Percentiles rank a stretch among this genome's conserved stretches.
Conservation (phyloP, 1,139 yeast species). For the Debaryomycetaceae sp. region DNA sequence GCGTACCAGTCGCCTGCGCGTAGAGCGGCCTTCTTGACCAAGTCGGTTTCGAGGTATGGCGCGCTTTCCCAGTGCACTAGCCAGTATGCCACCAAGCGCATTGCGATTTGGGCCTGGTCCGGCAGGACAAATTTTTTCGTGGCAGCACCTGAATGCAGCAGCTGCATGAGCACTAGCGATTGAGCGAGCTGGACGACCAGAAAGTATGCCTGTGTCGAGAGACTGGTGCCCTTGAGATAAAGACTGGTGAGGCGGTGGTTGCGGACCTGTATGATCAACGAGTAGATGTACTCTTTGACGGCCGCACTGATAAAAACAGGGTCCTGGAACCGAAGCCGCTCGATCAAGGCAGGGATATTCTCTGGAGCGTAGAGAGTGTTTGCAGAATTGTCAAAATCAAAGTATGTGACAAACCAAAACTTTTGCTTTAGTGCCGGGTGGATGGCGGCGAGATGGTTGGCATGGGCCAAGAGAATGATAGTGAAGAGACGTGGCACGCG, state of each 20-base stretch:
- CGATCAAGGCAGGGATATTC: conserved; percentile 1
- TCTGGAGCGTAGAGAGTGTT: conserved; percentile 1
- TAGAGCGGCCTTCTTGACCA: conserved; percentile 25
- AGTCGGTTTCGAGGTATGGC: no score
- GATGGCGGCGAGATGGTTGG: conserved; percentile 8
- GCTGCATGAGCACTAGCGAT: conserved; percentile 21
- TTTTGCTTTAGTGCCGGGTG: conserved; percentile 25
- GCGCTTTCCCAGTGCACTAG: conserved; percentile 35
- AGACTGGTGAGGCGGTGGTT: conserved; percentile 32
- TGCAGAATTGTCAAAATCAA: conserved; percentile 4
- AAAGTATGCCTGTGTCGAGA: conserved; percentile 23
- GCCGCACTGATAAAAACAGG: conserved; percentile 24
- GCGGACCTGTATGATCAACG: conserved; percentile 27
- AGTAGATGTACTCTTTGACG: conserved; percentile 26
- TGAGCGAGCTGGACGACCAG: conserved; percentile 16
- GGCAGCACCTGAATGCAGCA: no score
- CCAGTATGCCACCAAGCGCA: conserved; percentile 37
- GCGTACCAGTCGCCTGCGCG: conserved; percentile 41
- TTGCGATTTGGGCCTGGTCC: conserved; percentile 27
- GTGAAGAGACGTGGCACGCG: conserved; percentile 12
- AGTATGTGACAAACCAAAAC: conserved; percentile 24
- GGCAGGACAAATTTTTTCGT: conserved; percentile 20
- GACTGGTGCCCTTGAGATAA: conserved; percentile 25
- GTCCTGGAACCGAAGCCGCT: conserved; percentile 2
- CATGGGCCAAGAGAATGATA: conserved; percentile 13